phyloP scores from a whole-genome alignment of 1,284 basidiomycete species.

The Microbotryomycetes sp. region DNA sequence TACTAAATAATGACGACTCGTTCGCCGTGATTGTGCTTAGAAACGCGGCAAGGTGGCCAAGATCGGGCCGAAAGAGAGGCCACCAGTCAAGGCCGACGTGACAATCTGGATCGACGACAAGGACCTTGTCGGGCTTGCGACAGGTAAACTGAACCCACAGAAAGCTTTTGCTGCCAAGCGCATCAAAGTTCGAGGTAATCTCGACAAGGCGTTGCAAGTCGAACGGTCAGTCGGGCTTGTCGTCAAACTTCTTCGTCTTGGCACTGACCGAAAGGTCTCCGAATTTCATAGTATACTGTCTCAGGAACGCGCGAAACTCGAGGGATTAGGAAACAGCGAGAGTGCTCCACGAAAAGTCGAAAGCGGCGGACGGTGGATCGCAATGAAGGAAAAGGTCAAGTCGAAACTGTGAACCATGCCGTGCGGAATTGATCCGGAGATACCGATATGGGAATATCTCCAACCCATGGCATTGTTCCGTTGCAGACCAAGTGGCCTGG shows the following conservation, averaged over 20 bases:
- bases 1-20: not conserved
- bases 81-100: conserved; percentile 18
- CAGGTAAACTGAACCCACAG: conserved; percentile 16
- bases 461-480: too few relatives aligned
- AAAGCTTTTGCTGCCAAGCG: conserved; percentile 23
- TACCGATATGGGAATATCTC: too few relatives aligned
- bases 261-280: not conserved
- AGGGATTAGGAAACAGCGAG: not conserved
- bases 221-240: not conserved
- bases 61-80: not conserved
- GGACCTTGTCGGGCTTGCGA: conserved; percentile 19
- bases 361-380: not conserved
- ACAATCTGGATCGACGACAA: conserved; percentile 8
- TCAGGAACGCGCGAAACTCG: conserved; percentile 12
- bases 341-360: not conserved
- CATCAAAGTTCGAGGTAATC: conserved; percentile 12
- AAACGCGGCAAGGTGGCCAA: conserved; percentile 2
- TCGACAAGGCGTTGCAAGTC: conserved; percentile 9
- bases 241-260: not conserved
- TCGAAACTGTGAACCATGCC: conserved; percentile 2
- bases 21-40: not conserved
- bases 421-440: too few relatives aligned
- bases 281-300: conserved; percentile 1
- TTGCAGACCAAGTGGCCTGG: too few relatives aligned
- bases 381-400: not conserved